Evolutionary conservation across 495 filamentous ascomycete species (phyloP).

Genomic region (Penicillium maclennaniae): DNA sequence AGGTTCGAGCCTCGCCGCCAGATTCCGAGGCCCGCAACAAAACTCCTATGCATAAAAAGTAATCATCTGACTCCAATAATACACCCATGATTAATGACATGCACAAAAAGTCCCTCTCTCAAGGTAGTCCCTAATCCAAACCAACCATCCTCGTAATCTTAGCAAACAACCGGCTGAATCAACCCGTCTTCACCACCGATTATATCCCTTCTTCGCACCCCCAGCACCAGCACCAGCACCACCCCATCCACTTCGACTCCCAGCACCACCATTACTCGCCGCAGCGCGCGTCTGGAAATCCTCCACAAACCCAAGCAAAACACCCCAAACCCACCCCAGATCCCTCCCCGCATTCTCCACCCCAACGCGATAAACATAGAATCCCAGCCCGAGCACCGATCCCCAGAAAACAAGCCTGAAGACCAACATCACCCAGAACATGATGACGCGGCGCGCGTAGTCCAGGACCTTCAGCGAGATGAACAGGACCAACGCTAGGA

Average conservation of each 20-base stretch:
- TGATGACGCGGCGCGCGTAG: slow-evolving; percentile 60
- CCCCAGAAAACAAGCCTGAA: slow-evolving; percentile 59
- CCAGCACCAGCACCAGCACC: slow-evolving; percentile 1
- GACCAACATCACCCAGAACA: slow-evolving; percentile 67
- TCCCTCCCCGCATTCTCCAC: slow-evolving; percentile 58
- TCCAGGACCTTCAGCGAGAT: slow-evolving; percentile 64
- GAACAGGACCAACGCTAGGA: slow-evolving; percentile 53
- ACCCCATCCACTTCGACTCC: background rate
- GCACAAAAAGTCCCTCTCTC: background rate
- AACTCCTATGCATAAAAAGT: background rate
- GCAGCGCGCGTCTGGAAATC: slow-evolving; percentile 43
- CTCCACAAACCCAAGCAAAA: slow-evolving; percentile 52
- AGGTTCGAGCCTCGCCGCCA: background rate
- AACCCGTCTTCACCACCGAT: background rate
- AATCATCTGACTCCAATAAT: slow-evolving; percentile 5
- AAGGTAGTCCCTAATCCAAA: background rate
- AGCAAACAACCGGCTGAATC: too few species aligned
- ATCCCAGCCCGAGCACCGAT: slow-evolving; percentile 41
- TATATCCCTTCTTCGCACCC: background rate
- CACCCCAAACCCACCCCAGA: slow-evolving; percentile 49
- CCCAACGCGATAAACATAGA: slow-evolving; percentile 61
- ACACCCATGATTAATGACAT: slow-evolving; percentile 14
- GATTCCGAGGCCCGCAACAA: background rate
- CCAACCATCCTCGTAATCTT: background rate
- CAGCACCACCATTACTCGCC: slow-evolving; percentile 7